Evolutionary conservation across 1,139 yeast species (phyloP), one percentile per base, ranked within the genome.

Genomic region (Blastobotrys apis): DNA sequence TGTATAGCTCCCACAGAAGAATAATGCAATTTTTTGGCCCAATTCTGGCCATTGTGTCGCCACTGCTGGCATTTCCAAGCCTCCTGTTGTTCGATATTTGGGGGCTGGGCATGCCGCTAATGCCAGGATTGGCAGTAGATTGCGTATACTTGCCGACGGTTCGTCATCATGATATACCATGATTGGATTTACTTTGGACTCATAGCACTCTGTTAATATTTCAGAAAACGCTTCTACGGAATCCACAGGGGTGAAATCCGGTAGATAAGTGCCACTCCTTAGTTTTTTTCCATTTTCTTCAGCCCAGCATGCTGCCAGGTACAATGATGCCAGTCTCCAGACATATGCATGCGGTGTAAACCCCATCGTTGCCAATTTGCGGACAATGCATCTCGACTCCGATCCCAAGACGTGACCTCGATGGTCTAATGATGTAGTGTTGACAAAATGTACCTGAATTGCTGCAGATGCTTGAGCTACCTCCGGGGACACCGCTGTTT

Each of bases 251-350:
- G 27, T 29, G 17, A 42, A n/a, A 20, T 42, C 45, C 9, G 20
- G 27, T 13, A 32, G 10, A 29, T 42, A 33, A 12, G 39, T 38
- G 2, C 20, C 17, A 8, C 38, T 25, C 8, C 22, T 19, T 13
- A 42, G 33, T 3, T 31, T 31, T 5, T 42, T 39, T 9, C 30
- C 35, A 22, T 31, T 30, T 4, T 27, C 23, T 17, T 26, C 38
- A n/a, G 34, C 31, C 45, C 45, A 42, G 6, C 37, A 33, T 3
- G 45, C 45, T 6, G 41, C 22, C 15, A 42, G 37, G 29, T 42
- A 42, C 20, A 42, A n/a, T 5, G 39, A 26, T n/a, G 45, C 45
- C 10, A 42, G 34, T 12, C 45, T 12, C 45, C 45, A 42, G 10
- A 42, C 45, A 22, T 22, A 42, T 21, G 41, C 26, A 33, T 42